phyloP scores from a whole-genome alignment of 2,329 filamentous ascomycete genomes.

The Mycosphaerella arachidis region DNA sequence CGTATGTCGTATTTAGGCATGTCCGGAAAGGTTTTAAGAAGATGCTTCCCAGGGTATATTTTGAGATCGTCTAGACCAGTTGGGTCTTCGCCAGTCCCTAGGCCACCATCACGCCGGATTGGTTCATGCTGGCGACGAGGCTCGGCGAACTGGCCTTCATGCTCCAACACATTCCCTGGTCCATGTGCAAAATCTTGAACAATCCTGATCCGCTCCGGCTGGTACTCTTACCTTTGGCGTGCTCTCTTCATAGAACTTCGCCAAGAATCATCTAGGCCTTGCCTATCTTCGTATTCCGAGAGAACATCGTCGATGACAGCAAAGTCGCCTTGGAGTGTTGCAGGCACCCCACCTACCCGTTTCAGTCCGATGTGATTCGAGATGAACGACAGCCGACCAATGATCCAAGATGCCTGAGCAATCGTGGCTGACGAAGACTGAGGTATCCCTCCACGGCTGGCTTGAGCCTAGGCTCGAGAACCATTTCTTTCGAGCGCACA shows the following conservation, averaged over 20 bases:
- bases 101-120: not conserved
- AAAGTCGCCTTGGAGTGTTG: constrained; percentile 29
- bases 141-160: not conserved
- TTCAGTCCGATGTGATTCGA: constrained; percentile 24
- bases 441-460: not conserved
- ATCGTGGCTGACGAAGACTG: constrained; percentile 20
- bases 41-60: not conserved
- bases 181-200: constrained; percentile 12
- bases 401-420: constrained; percentile 29
- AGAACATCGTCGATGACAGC: constrained; percentile 16
- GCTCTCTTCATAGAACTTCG: constrained; percentile 4
- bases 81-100: not conserved
- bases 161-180: not conserved
- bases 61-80: not conserved
- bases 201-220: constrained; percentile 13
- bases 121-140: not conserved
- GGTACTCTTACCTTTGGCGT: not conserved
- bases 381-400: constrained; percentile 30
- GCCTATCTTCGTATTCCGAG: constrained; percentile 5
- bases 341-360: constrained; percentile 31
- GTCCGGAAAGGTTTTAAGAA: not conserved
- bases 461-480: constrained; percentile 10
- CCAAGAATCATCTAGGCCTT: constrained; percentile 5
- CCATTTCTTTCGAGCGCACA: constrained; percentile 30
- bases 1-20: too few relatives aligned